Evolutionary conservation across 2,329 filamentous ascomycete species (phyloP).

Genomic region (Pseudocercospora fijiensis): DNA sequence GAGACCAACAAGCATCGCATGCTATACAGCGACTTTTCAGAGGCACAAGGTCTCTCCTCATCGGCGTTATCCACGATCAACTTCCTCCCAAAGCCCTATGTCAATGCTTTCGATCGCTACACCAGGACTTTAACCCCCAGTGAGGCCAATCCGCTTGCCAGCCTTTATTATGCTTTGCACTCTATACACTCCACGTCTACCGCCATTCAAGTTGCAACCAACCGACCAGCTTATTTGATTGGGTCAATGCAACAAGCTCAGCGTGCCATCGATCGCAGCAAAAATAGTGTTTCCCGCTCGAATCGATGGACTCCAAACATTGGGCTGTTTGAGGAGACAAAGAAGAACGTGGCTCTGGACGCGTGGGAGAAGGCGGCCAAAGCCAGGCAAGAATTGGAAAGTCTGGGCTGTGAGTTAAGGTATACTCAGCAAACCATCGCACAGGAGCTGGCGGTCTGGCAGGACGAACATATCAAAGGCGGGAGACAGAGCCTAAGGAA

Average conservation of each 20-base stretch:
- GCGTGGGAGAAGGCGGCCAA: constrained; percentile 75
- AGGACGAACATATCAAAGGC: constrained; percentile 78
- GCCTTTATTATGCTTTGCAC: constrained; percentile 73
- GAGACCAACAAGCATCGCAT: constrained; percentile 72
- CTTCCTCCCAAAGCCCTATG: constrained; percentile 68
- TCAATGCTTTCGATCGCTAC: constrained; percentile 70
- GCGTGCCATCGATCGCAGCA: constrained; percentile 74
- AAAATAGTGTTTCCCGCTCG: constrained; percentile 69
- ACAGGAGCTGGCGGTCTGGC: constrained; percentile 87
- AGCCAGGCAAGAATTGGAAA: constrained; percentile 67
- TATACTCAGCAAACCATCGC: constrained; percentile 95
- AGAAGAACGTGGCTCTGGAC: constrained; percentile 78
- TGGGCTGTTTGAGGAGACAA: constrained; percentile 76
- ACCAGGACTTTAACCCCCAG: constrained; percentile 63
- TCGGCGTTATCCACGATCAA: constrained; percentile 55
- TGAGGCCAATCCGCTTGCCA: constrained; percentile 70
- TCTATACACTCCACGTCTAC: constrained; percentile 81
- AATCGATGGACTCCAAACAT: constrained; percentile 71
- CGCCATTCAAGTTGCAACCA: constrained; percentile 75
- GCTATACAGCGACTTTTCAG: constrained; percentile 64
- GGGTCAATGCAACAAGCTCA: constrained; percentile 70
- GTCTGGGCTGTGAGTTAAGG: constrained; percentile 75
- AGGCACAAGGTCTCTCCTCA: constrained; percentile 59
- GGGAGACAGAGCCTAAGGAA: constrained; percentile 72
- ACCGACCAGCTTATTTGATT: constrained; percentile 76